Evolutionary conservation across 371 early-diverging fungal genomes (phyloP).

Genomic region (Mucor velutinosus): DNA sequence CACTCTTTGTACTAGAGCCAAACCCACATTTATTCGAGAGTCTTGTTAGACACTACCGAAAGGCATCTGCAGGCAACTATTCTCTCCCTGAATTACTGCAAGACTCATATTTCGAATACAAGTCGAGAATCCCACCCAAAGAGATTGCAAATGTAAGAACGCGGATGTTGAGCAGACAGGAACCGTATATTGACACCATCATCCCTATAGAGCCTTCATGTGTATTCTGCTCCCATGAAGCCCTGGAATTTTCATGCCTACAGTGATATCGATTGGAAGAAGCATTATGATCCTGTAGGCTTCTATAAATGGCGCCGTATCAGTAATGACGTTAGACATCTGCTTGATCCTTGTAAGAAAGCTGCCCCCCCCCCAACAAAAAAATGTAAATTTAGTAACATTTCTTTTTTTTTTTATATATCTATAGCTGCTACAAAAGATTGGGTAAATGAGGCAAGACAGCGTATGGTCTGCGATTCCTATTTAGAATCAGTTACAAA

Average conservation of each 20-base stretch:
- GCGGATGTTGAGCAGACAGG: not conserved
- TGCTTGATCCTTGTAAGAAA: conserved; percentile 8
- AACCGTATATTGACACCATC: not conserved
- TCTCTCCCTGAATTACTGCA: not conserved
- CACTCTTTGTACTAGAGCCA: conserved; percentile 20
- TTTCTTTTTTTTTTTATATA: not conserved
- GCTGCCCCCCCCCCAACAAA: not conserved
- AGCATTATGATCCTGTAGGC: conserved; percentile 25
- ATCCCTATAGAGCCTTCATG: conserved; percentile 11
- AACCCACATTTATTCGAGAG: conserved; percentile 15
- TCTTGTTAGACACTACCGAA: conserved; percentile 1
- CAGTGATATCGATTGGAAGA: conserved; percentile 29
- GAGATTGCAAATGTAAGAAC: not conserved
- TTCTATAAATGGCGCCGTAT: conserved; percentile 38
- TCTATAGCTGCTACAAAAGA: conserved; percentile 2
- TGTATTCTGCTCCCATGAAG: conserved; percentile 31
- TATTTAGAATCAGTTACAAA: conserved; percentile 3
- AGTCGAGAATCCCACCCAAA: not conserved
- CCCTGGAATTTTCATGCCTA: conserved; percentile 41
- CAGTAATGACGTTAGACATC: conserved; percentile 14
- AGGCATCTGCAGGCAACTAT: not conserved
- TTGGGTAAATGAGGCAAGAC: conserved; percentile 22
- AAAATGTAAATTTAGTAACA: not conserved
- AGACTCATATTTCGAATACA: not conserved
- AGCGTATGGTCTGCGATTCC: conserved; percentile 16